Evolutionary conservation across 495 filamentous ascomycete genomes (phyloP).

Genomic region (Aspergillus nidulans): DNA sequence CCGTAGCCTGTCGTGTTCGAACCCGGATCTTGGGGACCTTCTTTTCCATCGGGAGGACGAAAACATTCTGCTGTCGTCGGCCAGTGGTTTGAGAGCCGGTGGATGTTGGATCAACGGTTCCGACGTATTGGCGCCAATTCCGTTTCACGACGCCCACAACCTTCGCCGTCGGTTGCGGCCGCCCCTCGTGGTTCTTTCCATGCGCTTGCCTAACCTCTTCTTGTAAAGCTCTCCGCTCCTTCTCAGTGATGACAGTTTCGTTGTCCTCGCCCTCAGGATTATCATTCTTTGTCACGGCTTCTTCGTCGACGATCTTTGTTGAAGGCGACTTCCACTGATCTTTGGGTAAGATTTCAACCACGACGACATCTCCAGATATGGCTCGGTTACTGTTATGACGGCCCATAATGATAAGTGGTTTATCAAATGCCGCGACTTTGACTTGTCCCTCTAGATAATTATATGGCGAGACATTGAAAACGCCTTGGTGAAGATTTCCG

Average conservation of each 20-base stretch:
- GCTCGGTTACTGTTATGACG: constrained; percentile 94
- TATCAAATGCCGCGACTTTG: constrained; percentile 84
- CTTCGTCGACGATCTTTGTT: constrained; percentile 92
- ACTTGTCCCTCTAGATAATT: constrained; percentile 95
- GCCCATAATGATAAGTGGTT: constrained; percentile 81
- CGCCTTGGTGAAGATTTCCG: constrained; percentile 84
- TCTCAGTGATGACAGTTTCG: constrained; percentile 73
- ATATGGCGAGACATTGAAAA: constrained; percentile 94
- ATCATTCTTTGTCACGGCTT: constrained; percentile 86
- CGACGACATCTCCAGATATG: constrained; percentile 84
- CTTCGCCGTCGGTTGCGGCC: constrained; percentile 83
- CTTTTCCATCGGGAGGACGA: constrained; percentile 96
- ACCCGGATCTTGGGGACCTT: constrained; percentile 92
- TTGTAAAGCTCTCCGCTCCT: constrained; percentile 77
- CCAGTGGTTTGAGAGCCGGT: constrained; percentile 68
- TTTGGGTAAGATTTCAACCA: constrained; percentile 85
- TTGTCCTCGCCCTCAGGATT: constrained; percentile 78
- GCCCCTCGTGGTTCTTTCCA: constrained; percentile 69
- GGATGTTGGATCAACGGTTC: constrained; percentile 85
- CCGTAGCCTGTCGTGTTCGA: constrained; percentile 81
- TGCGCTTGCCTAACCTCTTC: constrained; percentile 88
- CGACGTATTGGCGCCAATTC: constrained; percentile 97
- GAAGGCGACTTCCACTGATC: constrained; percentile 96
- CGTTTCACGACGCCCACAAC: constrained; percentile 91
- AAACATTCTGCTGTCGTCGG: constrained; percentile 83